Conservation (phyloP, 306 rosid species). For the Lathyrus sativus region DNA sequence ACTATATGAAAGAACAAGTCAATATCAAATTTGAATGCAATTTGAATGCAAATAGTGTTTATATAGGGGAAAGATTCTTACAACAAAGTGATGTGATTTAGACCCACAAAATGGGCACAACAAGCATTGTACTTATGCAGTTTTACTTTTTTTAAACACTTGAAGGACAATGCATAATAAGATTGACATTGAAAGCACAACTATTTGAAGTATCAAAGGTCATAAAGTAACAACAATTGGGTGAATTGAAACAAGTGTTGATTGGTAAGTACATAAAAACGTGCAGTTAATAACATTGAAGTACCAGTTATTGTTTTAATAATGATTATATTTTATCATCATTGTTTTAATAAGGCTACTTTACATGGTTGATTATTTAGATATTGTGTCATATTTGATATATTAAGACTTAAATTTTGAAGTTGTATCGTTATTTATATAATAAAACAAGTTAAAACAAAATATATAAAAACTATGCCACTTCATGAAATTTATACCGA, state of each 20-base stretch:
- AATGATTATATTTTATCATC: too few species aligned
- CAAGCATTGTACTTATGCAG: conserved; percentile 19
- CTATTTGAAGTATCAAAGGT: background rate
- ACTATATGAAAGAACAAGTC: conserved; percentile 1
- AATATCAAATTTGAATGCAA: conserved; percentile 5
- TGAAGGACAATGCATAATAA: conserved; percentile 25
- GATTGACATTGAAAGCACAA: conserved; percentile 30
- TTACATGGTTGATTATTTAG: too few species aligned
- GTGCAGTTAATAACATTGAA: background rate
- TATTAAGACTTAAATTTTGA: too few species aligned
- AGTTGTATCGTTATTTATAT: too few species aligned
- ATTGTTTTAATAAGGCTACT: too few species aligned
- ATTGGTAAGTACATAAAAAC: conserved; percentile 2
- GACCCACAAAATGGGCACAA: conserved; percentile 28
- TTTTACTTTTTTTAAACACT: background rate
- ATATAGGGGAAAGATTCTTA: conserved; percentile 7
- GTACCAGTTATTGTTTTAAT: too few species aligned
- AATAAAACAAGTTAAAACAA: too few species aligned
- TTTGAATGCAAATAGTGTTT: conserved; percentile 14
- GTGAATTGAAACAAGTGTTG: background rate
- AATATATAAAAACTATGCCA: too few species aligned
- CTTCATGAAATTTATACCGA: too few species aligned
- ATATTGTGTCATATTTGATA: too few species aligned
- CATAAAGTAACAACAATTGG: background rate
- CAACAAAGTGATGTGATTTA: conserved; percentile 15